Percentiles rank a stretch among this genome's conserved stretches.
These are phyloP conservation scores for Pseudopithomyces chartarum DNA, from an alignment of 2,329 filamentous ascomycete species.

Conservation along the genomic window DNA sequence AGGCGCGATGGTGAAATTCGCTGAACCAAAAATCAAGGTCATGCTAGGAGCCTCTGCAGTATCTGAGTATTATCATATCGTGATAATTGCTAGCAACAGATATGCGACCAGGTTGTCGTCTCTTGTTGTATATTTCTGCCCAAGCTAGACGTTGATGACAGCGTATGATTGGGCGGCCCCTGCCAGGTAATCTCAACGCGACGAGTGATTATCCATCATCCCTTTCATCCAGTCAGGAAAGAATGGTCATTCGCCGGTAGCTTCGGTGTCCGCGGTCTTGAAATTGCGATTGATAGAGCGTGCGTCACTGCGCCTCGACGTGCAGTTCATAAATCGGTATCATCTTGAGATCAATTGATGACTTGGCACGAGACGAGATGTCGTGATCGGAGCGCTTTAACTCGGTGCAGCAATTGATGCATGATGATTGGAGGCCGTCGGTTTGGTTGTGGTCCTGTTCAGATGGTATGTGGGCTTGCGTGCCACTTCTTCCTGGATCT, in stretches of 20 bases:
- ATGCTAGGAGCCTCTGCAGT: background rate
- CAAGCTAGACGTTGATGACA: background rate
- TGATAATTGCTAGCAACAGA: background rate
- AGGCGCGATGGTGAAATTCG: background rate
- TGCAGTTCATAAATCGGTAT: background rate
- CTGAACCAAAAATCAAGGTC: background rate
- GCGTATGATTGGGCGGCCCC: background rate
- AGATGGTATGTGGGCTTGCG: background rate
- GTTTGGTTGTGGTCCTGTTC: background rate
- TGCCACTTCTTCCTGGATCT: background rate
- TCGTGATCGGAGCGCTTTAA: background rate
- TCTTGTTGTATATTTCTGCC: background rate
- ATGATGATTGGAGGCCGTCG: background rate
- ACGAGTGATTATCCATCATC: background rate
- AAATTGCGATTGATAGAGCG: background rate
- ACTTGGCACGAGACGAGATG: background rate
- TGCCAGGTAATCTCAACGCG: background rate
- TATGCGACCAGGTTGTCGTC: background rate
- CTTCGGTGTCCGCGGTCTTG: background rate
- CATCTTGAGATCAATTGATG: background rate
- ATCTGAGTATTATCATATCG: background rate
- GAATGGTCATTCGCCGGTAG: background rate
- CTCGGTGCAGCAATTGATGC: background rate
- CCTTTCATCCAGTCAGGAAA: background rate
- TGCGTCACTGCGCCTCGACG: background rate